Evolutionary conservation across 129 eudicot species (phyloP), one percentile per base, ranked within the genome.

Genomic region (Cynara cardunculus): DNA sequence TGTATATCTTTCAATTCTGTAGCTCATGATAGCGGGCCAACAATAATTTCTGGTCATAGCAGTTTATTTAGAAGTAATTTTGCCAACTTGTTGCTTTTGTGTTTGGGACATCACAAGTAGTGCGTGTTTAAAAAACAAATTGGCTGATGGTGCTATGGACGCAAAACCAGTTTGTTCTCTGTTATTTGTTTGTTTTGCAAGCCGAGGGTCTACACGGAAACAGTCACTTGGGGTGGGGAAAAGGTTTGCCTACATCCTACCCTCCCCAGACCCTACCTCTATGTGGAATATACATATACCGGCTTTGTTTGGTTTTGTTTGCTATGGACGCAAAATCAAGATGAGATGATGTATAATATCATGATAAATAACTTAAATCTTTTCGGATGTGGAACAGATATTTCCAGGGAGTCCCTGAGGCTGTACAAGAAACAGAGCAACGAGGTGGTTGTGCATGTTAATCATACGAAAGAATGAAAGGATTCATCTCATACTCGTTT

Each of bases 381-480:
- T 56, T 56, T n/a, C 22, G 65, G 65, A 19, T 56, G 24, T 56
- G 65, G 37, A 73, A 68, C 97, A 95, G 99, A 80, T 95, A 95
- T 85, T 95, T 95, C 80, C 99, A 95, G 80, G 92, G 94, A 25
- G 90, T 95, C n/a, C 99, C 97, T 0, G 99, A 92, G 71, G 94
- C 87, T 31, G 91, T 88, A 75, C 59, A 96, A 26, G 97, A 92
- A 83, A 84, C 93, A 11, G 99, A 92, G 79, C 97, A 90, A 84
- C 86, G 91, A 74, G 97, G 97, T 76, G 97, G 97, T 25, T 95
- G 99, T 81, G 97, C 99, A 0, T 95, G 99, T 81, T 95, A 34
- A 61, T 71, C 59, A 22, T 72, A 46, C 27, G 26, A 35, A 49
- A 75, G 56, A 7, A 8, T 6, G 35, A 37, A 72, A 71, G 65